phyloP scores from a whole-genome alignment of 371 early-diverging fungal species.

The Nematocida ironsii region DNA sequence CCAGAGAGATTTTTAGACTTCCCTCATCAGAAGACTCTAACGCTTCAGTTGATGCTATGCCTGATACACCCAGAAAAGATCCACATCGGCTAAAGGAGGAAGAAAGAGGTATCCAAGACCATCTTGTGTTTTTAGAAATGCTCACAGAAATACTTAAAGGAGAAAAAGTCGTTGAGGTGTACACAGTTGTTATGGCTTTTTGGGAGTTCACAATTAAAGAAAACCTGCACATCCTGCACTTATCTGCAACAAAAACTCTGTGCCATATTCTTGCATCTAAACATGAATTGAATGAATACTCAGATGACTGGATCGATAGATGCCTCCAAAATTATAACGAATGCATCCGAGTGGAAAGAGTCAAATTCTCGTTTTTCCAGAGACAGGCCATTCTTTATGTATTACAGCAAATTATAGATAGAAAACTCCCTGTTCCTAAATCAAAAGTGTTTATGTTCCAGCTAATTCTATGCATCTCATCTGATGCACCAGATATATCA shows the following conservation, averaged over 20 bases:
- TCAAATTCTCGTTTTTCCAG: slow-evolving; percentile 26
- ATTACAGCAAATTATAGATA: slow-evolving; percentile 18
- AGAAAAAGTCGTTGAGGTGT: slow-evolving; percentile 5
- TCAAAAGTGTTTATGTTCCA: background rate
- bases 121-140: slow-evolving; percentile 27
- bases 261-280: slow-evolving; percentile 11
- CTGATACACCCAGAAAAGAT: background rate
- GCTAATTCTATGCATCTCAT: slow-evolving; percentile 18
- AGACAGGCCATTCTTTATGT: slow-evolving; percentile 39
- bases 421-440: background rate
- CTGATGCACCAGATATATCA: slow-evolving; percentile 17
- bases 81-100: background rate
- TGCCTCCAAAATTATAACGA: slow-evolving; percentile 37
- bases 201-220: background rate
- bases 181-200: slow-evolving; percentile 15
- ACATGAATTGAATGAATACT: slow-evolving; percentile 9
- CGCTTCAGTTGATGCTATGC: background rate
- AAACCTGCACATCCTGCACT: slow-evolving; percentile 21
- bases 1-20: slow-evolving; percentile 25
- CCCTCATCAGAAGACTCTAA: background rate
- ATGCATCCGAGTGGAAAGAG: slow-evolving; percentile 21
- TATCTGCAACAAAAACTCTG: slow-evolving; percentile 26
- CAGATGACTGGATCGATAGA: slow-evolving; percentile 12
- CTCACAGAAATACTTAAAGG: background rate
- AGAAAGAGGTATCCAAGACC: slow-evolving; percentile 30